Base-by-base conservation (phyloP, 352 stramenopile species). In the Thraustochytrium striatum region DNA sequence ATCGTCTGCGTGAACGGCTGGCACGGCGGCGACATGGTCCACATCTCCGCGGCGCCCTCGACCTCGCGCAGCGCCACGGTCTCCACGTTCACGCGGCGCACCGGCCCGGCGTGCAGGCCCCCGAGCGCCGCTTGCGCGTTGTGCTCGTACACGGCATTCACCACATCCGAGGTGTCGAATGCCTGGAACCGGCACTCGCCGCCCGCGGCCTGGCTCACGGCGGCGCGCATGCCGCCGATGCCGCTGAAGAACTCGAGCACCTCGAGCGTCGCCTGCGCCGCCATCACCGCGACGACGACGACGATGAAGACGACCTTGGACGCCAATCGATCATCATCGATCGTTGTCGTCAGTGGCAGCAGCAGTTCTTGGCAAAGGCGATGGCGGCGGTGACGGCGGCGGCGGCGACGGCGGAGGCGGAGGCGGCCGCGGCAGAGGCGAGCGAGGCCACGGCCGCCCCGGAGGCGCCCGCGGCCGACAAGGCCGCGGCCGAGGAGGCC, bases 1-100 rank as follows among this genome's bases (percentile, higher is more conserved):
- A 52, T n/a, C 28, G 84, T 87, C 1, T 33, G 84, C 2, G 85
- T 87, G 62, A 87, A 87, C 0, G 85, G 85, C 78, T 87, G 85
- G 79, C 85, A 87, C 13, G 85, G 85, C 25, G 85, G 85, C 44
- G 80, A 85, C 79, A 87, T 84, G 2, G 84, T 87, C 83, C 83
- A 87, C n/a, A 87, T 41, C 58, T 86, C 52, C 28, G 72, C 73
- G 38, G 30, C 83, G 19, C 70, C 72, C 16, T 82, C 69, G 5
- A 82, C 13, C n/a, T 82, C 33, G 39, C 38, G 38, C 19, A 82
- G 62, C 25, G 36, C 13, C 8, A 80, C 39, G 8, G 28, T 61
- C 36, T 82, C 70, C 2, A 73, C 30, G 38, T 73, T 82, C 16
- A 61, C 28, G 11, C 9, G 21, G 13, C 16, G 35, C 28, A 72